Evolutionary conservation across 1,284 basidiomycete species (phyloP).

Genomic region (Macrocystidia cucumis): DNA sequence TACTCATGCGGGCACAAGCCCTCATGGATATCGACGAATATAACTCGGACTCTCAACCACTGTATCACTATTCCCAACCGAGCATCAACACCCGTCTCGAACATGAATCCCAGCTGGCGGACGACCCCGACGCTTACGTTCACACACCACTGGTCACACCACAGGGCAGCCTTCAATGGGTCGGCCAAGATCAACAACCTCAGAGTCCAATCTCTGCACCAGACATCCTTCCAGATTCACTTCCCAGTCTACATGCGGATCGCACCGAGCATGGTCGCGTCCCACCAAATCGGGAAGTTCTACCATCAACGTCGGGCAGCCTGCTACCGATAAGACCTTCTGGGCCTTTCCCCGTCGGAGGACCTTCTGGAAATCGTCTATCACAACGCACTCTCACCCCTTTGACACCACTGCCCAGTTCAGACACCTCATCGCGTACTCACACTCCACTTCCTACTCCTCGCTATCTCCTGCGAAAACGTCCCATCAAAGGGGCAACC

Average conservation of each 20-base stretch:
- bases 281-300: conserved; percentile 10
- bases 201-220: conserved; percentile 20
- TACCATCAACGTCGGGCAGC: conserved; percentile 9
- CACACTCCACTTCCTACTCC: conserved; percentile 11
- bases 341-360: too few relatives aligned
- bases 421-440: conserved; percentile 3
- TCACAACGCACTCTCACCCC: conserved; percentile 1
- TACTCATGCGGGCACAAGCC: conserved; percentile 19
- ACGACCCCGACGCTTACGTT: conserved; percentile 34
- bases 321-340: too few relatives aligned
- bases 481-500: too few relatives aligned
- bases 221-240: conserved; percentile 26
- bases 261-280: too few relatives aligned
- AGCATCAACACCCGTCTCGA: conserved; percentile 17
- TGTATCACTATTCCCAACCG: conserved; percentile 7
- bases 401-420: conserved; percentile 6
- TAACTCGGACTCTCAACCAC: conserved; percentile 11
- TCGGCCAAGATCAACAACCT: conserved; percentile 21
- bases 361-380: too few relatives aligned
- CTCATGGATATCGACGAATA: conserved; percentile 20
- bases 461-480: conserved; percentile 11
- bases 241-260: conserved; percentile 27
- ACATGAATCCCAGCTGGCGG: conserved; percentile 33
- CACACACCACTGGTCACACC: conserved; percentile 49
- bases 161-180: conserved; percentile 43